Base-by-base conservation (phyloP, 225 moss, liverwort and hornwort species). In the Polytrichum formosum region DNA sequence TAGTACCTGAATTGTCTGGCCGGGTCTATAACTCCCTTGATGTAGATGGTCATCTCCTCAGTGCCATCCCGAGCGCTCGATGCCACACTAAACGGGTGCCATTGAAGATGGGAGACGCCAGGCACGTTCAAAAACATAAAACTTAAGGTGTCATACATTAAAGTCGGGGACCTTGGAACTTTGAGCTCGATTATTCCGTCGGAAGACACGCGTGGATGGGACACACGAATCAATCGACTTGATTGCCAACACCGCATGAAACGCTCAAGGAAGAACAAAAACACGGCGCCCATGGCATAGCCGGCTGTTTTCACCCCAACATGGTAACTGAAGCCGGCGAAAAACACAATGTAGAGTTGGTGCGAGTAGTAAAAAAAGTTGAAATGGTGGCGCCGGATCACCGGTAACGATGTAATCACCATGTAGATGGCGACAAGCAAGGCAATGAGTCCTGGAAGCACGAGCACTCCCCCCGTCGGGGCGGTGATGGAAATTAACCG, bases 221-320 rank as follows among this genome's bases (percentile, higher is more conserved):
- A 46, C 54, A 78, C 29, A 0, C 66, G 22, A 6, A 73, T 65
- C 5, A 56, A 31, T 58, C 28, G 72, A 2, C 76, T 64, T 22
- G 76, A 81, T 66, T 78, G 72, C 27, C 74, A 28, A 25, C 75
- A 68, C 16, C 63, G 75, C 17, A 81, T 73, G 69, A 81, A 84
- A 18, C 75, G 73, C 56, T 81, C 75, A 28, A 84, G 13, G 26
- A 73, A 67, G 29, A 61, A 84, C 0, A 84, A 54, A 28, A 84
- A 31, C 0, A 81, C 68, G 28, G 74, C 56, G 19, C 63, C 65
- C 8, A 72, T 72, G 2, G 56, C 68, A 28, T 67, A 72, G 25
- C 75, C 63, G 2, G 64, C 69, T 2, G 64, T 56, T 26, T 67
- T 62, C 2, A 78, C 66, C 28, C 74, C 64, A 20, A 78, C 26